Base-by-base conservation (phyloP, 257 asterid species). In the Nicotiana paniculata region DNA sequence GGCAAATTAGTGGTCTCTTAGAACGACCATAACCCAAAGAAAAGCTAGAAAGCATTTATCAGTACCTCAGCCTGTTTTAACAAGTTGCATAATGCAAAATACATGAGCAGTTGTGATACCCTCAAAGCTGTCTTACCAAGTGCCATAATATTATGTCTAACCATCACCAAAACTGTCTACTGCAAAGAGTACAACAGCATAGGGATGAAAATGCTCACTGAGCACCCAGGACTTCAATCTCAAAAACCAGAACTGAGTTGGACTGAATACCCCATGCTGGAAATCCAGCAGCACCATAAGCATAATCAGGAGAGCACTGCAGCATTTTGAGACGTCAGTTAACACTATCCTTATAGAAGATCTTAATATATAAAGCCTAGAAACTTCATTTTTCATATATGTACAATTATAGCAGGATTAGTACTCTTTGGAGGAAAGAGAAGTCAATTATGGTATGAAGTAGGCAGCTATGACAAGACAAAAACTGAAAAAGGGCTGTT, bases 271-370 rank as follows among this genome's bases (percentile, higher is more conserved):
- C 98, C 99, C 99, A 96, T 57, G 93, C 95, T 78, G 93, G 91
- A 80, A 96, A 96, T 80, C 99, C 99, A 77, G 85, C 68, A 2
- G 92, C 43, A 0, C 98, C 99, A 83, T 96, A 96, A 1, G 93
- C 99, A 80, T 93, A 96, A 88, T 96, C 99, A 12, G 98, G 98
- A 48, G 99, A 81, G 92, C 99, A 96, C 99, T 96, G 98, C 92
- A 87, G 13, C 16, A 13, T 83, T 82, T 0, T 13, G 11, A 77
- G 53, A 86, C 28, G 28, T 15, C 79, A 57, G 30, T 55, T 51
- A 46, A 15, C 17, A 4, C 46, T 51, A 62, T 75, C 46, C 26
- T 48, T 15, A 28, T 51, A 51, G 63, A 51, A 51, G 80, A 75
- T 15, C 63, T 7, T 48, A 75, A 48, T 75, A 48, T 62, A 75